These are phyloP conservation scores for Colletotrichum sp. DNA, from an alignment of 2,329 filamentous ascomycete species.

Conservation along the genomic window DNA sequence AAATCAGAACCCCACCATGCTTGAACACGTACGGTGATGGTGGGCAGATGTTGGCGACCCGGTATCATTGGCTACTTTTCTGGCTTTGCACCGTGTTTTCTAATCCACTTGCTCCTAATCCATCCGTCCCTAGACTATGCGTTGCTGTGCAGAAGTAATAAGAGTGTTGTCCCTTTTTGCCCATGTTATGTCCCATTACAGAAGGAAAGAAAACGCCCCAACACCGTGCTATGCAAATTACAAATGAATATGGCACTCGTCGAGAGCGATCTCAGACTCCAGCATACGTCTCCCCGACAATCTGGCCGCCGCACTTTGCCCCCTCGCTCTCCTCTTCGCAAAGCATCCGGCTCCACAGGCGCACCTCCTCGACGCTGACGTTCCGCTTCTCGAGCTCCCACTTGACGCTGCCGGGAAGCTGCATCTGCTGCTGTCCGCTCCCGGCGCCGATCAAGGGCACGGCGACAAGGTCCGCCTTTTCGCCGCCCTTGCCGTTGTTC, in stretches of 20 bases:
- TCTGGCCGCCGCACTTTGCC: conserved; percentile 18
- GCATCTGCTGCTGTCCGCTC: not conserved
- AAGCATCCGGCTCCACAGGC: conserved; percentile 27
- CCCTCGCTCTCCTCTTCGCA: conserved; percentile 21
- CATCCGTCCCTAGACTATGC: not conserved
- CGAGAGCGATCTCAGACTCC: not conserved
- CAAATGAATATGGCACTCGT: not conserved
- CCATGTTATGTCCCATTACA: not conserved
- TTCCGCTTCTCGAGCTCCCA: conserved; percentile 20
- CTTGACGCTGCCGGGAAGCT: conserved; percentile 8
- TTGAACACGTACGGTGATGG: not conserved
- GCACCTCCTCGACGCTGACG: conserved; percentile 24
- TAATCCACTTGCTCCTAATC: not conserved
- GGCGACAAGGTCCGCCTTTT: not conserved
- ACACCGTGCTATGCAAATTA: conserved; percentile 17
- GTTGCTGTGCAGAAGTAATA: not conserved
- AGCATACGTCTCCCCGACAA: conserved; percentile 20
- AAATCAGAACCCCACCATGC: not conserved
- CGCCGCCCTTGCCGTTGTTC: conserved; percentile 26
- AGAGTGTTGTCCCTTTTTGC: not conserved
- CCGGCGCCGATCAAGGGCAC: not conserved
- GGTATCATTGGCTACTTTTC: not conserved
- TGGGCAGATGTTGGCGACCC: not conserved
- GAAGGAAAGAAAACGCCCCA: not conserved
- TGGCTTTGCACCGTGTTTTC: not conserved